A percentile compares a stretch with the other conserved stretches of the same genome.
These are phyloP conservation scores for Polychytrium aggregatum DNA, from an alignment of 192 early-diverging fungal genomes.

Conservation along the genomic window DNA sequence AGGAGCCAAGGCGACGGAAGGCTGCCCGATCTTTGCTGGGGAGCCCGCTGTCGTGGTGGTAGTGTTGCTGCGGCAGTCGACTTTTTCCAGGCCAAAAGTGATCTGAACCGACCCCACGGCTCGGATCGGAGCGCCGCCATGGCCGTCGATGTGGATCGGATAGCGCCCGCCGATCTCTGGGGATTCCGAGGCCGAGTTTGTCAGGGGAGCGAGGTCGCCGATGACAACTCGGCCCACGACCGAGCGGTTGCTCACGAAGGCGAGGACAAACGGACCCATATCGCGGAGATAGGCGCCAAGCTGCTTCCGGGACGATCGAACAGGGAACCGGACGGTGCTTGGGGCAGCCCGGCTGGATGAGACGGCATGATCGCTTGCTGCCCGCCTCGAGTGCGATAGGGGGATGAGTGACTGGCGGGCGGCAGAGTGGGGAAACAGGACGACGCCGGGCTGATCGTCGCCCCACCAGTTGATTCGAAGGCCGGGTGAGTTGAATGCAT, in stretches of 20 bases:
- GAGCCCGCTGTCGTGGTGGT: too few species aligned
- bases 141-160: too few species aligned
- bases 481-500: constrained; percentile 1
- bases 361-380: neutral
- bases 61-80: too few species aligned
- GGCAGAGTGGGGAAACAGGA: constrained; percentile 3
- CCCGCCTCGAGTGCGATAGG: neutral
- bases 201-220: constrained; percentile 5
- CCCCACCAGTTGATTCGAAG: constrained; percentile 21
- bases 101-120: too few species aligned
- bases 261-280: constrained; percentile 17
- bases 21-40: too few species aligned
- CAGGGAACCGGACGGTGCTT: constrained; percentile 13
- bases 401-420: neutral
- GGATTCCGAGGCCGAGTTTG: too few species aligned
- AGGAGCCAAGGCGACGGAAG: too few species aligned
- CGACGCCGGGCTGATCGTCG: constrained; percentile 5
- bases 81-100: too few species aligned
- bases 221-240: constrained; percentile 4
- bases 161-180: too few species aligned
- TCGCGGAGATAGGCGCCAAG: constrained; percentile 20
- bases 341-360: constrained; percentile 7
- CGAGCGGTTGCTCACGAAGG: constrained; percentile 2
- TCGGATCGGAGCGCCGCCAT: too few species aligned
- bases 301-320: constrained; percentile 15